Evolutionary conservation across 1,284 basidiomycete genomes (phyloP).

Genomic region (Cutaneotrichosporon sp.): DNA sequence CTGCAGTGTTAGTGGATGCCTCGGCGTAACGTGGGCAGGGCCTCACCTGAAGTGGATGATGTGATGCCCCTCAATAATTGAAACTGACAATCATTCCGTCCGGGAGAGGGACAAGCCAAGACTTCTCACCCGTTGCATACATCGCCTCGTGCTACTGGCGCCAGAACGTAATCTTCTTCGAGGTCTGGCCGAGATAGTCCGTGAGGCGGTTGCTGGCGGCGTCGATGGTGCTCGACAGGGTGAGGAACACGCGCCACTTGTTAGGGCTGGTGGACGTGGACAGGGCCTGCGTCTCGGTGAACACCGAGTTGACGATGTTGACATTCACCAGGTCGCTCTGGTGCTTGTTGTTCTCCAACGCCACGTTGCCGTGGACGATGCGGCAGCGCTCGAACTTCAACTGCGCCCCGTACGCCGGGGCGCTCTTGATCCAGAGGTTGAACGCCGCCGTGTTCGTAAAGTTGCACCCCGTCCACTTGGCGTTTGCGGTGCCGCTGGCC

Average conservation of each 20-base stretch:
- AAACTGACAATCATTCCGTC: no score
- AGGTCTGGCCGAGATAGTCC: neutral
- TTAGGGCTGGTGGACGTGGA: neutral
- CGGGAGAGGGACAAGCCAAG: no score
- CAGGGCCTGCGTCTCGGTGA: neutral
- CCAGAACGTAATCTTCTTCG: neutral
- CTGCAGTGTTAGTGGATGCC: no score
- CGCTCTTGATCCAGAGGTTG: neutral
- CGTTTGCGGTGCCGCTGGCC: neutral
- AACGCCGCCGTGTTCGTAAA: neutral
- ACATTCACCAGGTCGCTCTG: neutral
- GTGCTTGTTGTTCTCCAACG: neutral
- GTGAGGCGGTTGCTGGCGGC: neutral
- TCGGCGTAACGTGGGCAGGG: no score
- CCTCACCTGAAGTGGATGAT: no score
- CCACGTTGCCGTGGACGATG: neutral
- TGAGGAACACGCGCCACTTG: neutral
- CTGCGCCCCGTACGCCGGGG: neutral
- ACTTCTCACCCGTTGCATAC: neutral
- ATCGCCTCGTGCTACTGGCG: neutral
- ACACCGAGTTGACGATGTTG: neutral
- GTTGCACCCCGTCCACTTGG: neutral
- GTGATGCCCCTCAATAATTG: no score
- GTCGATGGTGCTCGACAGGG: neutral
- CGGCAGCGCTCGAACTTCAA: neutral